These are phyloP conservation scores for Trametes coccinea DNA, from an alignment of 768 basidiomycete species.

Conservation along the genomic window DNA sequence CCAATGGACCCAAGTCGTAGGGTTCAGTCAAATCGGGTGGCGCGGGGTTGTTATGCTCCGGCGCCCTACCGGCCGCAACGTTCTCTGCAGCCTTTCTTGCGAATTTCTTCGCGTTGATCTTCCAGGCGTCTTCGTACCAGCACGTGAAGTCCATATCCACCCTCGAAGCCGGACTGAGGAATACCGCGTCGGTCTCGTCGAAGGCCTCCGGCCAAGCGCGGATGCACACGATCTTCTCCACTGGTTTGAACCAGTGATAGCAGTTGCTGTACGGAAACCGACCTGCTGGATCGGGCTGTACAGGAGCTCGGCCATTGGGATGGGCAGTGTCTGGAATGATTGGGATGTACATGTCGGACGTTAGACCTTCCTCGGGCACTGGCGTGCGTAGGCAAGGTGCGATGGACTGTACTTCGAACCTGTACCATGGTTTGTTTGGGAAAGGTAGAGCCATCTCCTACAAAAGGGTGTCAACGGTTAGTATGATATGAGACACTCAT, in stretches of 20 bases:
- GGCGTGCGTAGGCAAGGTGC: neutral
- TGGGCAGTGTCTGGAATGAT: neutral
- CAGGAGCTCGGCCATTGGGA: neutral
- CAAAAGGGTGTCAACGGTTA: too few relatives aligned
- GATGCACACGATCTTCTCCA: neutral
- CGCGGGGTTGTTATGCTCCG: too few relatives aligned
- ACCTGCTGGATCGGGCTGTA: too few relatives aligned
- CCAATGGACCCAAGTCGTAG: too few relatives aligned
- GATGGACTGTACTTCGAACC: neutral
- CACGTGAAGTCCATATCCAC: too few relatives aligned
- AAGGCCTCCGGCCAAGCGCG: neutral
- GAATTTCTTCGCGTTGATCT: too few relatives aligned
- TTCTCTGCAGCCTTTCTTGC: too few relatives aligned
- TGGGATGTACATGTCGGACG: slow-evolving; percentile 5
- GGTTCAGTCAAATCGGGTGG: too few relatives aligned
- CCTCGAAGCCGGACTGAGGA: too few relatives aligned
- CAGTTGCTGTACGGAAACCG: slow-evolving; percentile 10
- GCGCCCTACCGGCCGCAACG: too few relatives aligned
- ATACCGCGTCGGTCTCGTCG: neutral
- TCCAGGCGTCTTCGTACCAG: too few relatives aligned
- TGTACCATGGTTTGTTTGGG: neutral
- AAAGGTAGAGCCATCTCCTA: neutral
- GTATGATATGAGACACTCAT: too few relatives aligned
- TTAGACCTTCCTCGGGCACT: neutral
- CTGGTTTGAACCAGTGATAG: slow-evolving; percentile 3